Base-by-base conservation (phyloP, 2,329 filamentous ascomycete genomes). In the Penicillium nordicum region DNA sequence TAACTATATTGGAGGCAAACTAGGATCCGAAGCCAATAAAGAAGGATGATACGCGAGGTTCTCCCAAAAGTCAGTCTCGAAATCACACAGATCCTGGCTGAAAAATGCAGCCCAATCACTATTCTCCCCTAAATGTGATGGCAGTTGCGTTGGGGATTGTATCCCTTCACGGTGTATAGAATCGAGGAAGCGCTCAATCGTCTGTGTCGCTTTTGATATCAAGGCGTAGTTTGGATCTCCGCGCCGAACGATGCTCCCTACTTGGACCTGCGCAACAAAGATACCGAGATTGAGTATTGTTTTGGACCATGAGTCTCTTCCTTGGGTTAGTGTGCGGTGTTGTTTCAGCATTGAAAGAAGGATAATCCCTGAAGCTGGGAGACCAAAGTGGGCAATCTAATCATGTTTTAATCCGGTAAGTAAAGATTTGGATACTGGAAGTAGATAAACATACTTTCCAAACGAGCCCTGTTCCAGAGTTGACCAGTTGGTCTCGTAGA, bases 351-450 rank as follows among this genome's bases (percentile, higher is more conserved):
- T 53, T 11, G 69, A 65, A 1, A 70, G 63, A 7, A 69, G 66
- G 11, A 71, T 56, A 0, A 70, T 69, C 9, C 66, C 68, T 7
- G 65, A 66, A 1, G 67, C 67, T 8, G 69, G 69, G 10, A 69
- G 69, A 9, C 67, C 67, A 25, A 68, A 69, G 40, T 69, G 61
- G n/a, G 63, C 63, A 11, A 70, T 62, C 66, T 69, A 25, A 14
- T 16, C 12, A 1, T 6, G 4, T 5, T 14, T 51, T 25, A 45
- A 27, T 30, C 27, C 11, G 2, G 23, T 11, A 21, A 25, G 48
- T 36, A 21, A n/a, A 38, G 14, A 5, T 30, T 25, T 1, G 6
- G 14, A 8, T 7, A 2, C 8, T 21, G 16, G 4, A 14, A 14
- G 2, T 7, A 34, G 32, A 32, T 23, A n/a, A 7, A 25, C 16